Conservation (phyloP, 306 rosid genomes). For the Casuarina cunninghamiana region DNA sequence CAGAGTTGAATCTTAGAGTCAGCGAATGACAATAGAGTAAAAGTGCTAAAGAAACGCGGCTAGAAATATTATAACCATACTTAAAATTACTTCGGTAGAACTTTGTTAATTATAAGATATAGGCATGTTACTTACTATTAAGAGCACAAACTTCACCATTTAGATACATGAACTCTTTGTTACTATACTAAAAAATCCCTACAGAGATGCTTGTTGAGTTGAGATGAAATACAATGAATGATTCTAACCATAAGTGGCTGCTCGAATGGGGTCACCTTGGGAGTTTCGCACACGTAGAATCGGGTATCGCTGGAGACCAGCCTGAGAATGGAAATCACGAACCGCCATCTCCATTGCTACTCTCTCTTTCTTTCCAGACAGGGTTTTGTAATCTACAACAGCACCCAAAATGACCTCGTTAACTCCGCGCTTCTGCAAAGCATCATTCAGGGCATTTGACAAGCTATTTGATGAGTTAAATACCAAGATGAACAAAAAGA, state of each 20-base stretch:
- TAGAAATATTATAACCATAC: too few species aligned
- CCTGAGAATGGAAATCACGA: too few species aligned
- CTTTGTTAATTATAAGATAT: too few species aligned
- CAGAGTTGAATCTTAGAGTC: too few species aligned
- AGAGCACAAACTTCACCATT: too few species aligned
- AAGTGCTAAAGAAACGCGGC: too few species aligned
- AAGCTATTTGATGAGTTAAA: neutral
- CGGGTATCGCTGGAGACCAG: too few species aligned
- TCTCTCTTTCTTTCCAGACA: slow-evolving; percentile 17
- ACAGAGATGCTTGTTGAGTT: neutral
- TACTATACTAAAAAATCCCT: neutral
- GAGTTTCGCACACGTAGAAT: slow-evolving; percentile 1
- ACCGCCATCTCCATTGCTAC: slow-evolving; percentile 17
- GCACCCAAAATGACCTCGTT: neutral
- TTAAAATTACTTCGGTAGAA: too few species aligned
- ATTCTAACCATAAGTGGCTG: slow-evolving; percentile 6
- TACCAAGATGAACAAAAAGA: neutral
- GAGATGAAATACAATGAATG: neutral
- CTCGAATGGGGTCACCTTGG: slow-evolving; percentile 8
- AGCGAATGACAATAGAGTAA: too few species aligned
- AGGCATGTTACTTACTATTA: too few species aligned
- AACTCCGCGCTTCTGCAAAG: neutral
- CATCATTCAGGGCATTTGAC: neutral
- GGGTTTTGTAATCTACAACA: neutral
- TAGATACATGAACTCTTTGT: neutral